phyloP scores from a whole-genome alignment of 2,329 filamentous ascomycete species.

The Colletotrichum siamense region DNA sequence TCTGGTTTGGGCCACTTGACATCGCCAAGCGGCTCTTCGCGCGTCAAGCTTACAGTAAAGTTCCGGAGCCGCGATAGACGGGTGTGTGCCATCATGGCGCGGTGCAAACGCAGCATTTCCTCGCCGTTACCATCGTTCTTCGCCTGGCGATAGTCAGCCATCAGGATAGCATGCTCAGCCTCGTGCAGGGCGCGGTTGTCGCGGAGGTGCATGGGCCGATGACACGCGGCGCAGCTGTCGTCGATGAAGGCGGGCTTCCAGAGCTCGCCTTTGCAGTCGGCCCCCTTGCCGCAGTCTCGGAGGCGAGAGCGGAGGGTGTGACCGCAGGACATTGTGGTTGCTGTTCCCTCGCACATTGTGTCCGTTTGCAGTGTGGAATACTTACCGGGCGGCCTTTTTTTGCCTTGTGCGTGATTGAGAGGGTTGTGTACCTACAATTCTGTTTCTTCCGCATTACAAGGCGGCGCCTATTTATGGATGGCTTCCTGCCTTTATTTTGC shows the following conservation, averaged over 20 bases:
- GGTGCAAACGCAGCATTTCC: conserved; percentile 27
- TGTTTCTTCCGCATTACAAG: neutral
- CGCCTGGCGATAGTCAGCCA: conserved; percentile 30
- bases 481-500: neutral
- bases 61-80: conserved; percentile 2
- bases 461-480: conserved; percentile 17
- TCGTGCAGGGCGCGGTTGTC: conserved; percentile 32
- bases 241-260: conserved; percentile 27
- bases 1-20: neutral
- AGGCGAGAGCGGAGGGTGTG: conserved; percentile 26
- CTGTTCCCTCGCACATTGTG: conserved; percentile 28
- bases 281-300: conserved; percentile 11
- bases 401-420: neutral
- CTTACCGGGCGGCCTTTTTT: neutral
- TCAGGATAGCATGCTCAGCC: conserved; percentile 28
- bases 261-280: neutral
- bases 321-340: conserved; percentile 29
- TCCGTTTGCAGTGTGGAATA: neutral
- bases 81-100: conserved; percentile 23
- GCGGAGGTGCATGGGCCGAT: conserved; percentile 29
- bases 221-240: conserved; percentile 43
- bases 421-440: neutral
- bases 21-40: neutral
- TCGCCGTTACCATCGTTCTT: conserved; percentile 26
- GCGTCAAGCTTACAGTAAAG: conserved; percentile 1